phyloP scores from a whole-genome alignment of 2,329 filamentous ascomycete species.

The Emmonsia crescens region DNA sequence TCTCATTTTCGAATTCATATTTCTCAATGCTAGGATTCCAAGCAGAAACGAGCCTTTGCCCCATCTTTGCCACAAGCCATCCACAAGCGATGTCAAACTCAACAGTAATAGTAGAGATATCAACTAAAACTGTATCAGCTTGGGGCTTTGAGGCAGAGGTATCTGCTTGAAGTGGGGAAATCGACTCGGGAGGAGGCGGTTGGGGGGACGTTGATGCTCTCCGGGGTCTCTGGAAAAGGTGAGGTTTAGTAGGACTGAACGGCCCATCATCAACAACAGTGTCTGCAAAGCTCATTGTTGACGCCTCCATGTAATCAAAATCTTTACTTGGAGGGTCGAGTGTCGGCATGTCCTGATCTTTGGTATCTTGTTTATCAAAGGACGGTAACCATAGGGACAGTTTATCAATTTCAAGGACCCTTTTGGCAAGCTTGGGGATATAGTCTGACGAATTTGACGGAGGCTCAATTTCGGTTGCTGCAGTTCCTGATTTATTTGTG shows the following conservation, averaged over 20 bases:
- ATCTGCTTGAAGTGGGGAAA: background rate
- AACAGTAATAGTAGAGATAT: slow-evolving; percentile 22
- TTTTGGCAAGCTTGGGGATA: slow-evolving; percentile 23
- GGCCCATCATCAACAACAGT: slow-evolving; percentile 13
- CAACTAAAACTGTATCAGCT: slow-evolving; percentile 19
- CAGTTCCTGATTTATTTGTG: background rate
- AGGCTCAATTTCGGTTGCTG: background rate
- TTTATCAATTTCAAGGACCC: slow-evolving; percentile 25
- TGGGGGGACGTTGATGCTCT: background rate
- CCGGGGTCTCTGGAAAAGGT: background rate
- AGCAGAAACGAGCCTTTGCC: slow-evolving; percentile 21
- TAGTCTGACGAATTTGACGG: slow-evolving; percentile 12
- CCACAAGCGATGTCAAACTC: slow-evolving; percentile 33
- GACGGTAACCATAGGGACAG: slow-evolving; percentile 29
- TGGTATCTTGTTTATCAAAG: slow-evolving; percentile 8
- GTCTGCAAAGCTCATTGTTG: slow-evolving; percentile 15
- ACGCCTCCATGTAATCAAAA: slow-evolving; percentile 16
- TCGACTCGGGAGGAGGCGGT: background rate
- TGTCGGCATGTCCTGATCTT: slow-evolving; percentile 4
- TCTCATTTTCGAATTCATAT: slow-evolving; percentile 5
- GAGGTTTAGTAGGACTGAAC: background rate
- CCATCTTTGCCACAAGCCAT: slow-evolving; percentile 30
- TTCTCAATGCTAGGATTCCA: slow-evolving; percentile 12
- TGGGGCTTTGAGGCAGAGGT: slow-evolving; percentile 1
- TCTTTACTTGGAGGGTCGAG: slow-evolving; percentile 8